Conservation (phyloP, 2,329 filamentous ascomycete species). For the Pseudodiploospora longispora region DNA sequence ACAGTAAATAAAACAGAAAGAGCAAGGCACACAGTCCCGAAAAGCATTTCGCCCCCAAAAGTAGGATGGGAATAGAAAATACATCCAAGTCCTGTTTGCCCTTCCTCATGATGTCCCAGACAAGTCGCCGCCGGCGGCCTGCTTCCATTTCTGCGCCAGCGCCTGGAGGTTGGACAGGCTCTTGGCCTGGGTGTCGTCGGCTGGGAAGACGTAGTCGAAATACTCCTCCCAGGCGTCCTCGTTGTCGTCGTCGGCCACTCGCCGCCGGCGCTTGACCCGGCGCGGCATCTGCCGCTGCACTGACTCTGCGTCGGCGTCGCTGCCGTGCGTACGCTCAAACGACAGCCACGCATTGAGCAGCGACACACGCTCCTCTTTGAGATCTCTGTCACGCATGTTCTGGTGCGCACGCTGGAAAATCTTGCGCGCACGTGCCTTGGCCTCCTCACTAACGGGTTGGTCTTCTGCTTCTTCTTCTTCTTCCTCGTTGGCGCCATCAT, state of each 20-base stretch:
- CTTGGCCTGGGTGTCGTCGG: slow-evolving; percentile 79
- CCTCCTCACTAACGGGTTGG: slow-evolving; percentile 68
- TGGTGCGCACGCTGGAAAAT: slow-evolving; percentile 82
- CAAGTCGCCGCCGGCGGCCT: slow-evolving; percentile 33
- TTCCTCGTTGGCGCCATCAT: slow-evolving; percentile 48
- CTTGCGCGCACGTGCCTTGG: slow-evolving; percentile 71
- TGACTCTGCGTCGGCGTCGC: slow-evolving; percentile 63
- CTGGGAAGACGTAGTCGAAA: slow-evolving; percentile 93
- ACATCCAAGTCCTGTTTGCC: neutral
- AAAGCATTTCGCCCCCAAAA: too few species aligned
- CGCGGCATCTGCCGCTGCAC: slow-evolving; percentile 92
- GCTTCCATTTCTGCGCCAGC: slow-evolving; percentile 84
- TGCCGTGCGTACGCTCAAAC: slow-evolving; percentile 83
- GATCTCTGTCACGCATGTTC: slow-evolving; percentile 78
- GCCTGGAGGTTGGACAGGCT: slow-evolving; percentile 78
- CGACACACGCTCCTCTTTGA: slow-evolving; percentile 90
- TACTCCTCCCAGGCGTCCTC: slow-evolving; percentile 74
- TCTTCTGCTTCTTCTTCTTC: slow-evolving; percentile 55
- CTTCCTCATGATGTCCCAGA: slow-evolving; percentile 16
- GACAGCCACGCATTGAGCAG: slow-evolving; percentile 86
- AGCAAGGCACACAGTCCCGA: too few species aligned
- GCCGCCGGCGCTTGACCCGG: slow-evolving; percentile 84
- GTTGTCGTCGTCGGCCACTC: slow-evolving; percentile 59
- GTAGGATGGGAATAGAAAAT: neutral
- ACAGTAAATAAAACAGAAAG: too few species aligned